A percentile compares a stretch with the other conserved stretches of the same genome.
These are phyloP conservation scores for Dipodascus geniculatus DNA, from an alignment of 805 yeast species.

Conservation along the genomic window DNA sequence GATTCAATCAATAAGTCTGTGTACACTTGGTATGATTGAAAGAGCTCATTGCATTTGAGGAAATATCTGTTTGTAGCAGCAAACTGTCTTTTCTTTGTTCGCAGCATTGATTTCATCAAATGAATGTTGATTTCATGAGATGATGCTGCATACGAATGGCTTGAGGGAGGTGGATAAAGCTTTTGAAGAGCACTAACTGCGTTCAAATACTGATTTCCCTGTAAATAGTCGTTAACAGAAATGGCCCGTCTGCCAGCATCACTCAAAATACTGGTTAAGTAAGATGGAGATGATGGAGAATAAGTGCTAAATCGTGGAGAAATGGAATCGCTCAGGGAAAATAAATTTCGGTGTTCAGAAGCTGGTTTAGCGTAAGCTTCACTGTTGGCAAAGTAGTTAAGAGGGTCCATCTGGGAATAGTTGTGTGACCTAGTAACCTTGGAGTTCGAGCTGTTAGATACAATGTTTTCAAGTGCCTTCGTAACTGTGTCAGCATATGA, in stretches of 20 bases:
- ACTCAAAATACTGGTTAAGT: constrained; percentile 9
- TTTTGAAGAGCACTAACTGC: constrained; percentile 11
- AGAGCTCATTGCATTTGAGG: background rate
- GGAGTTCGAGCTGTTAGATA: background rate
- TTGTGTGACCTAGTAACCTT: background rate
- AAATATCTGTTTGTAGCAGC: background rate
- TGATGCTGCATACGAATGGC: background rate
- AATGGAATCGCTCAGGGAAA: background rate
- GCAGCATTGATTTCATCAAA: background rate
- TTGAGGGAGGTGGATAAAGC: constrained; percentile 9
- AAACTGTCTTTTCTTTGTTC: background rate
- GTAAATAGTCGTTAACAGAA: constrained; percentile 10
- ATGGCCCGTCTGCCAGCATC: constrained; percentile 8
- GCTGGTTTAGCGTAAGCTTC: background rate
- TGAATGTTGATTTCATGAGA: background rate
- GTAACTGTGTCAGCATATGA: constrained; percentile 7
- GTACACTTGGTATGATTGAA: constrained; percentile 10
- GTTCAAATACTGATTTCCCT: constrained; percentile 12
- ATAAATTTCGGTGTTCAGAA: background rate
- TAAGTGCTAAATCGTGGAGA: background rate
- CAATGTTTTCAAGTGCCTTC: constrained; percentile 11
- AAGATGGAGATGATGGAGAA: background rate
- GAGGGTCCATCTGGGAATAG: background rate
- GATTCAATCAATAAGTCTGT: constrained; percentile 5
- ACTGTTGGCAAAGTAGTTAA: background rate